These are phyloP conservation scores for Craspedostauros australis DNA, from an alignment of 108 stramenopile genomes.

Conservation along the genomic window DNA sequence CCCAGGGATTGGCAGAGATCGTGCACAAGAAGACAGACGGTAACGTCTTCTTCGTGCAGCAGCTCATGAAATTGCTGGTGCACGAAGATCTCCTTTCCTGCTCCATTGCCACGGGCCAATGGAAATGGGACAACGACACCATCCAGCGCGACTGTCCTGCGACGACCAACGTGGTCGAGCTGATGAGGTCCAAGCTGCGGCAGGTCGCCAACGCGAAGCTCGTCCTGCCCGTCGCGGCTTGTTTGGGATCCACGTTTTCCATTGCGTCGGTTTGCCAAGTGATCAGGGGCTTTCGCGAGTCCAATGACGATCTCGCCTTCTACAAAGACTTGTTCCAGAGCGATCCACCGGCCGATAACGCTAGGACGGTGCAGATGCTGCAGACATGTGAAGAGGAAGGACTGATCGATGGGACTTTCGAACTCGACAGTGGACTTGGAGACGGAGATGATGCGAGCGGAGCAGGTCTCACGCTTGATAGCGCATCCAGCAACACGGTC, in stretches of 20 bases:
- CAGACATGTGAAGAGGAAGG: too few relatives aligned
- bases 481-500: too few relatives aligned
- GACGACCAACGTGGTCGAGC: not conserved
- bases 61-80: not conserved
- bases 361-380: too few relatives aligned
- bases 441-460: too few relatives aligned
- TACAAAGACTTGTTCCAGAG: too few relatives aligned
- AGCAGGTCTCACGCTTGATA: too few relatives aligned
- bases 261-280: too few relatives aligned
- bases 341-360: too few relatives aligned
- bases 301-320: too few relatives aligned
- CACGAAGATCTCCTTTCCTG: not conserved
- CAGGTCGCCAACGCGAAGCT: not conserved
- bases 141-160: not conserved
- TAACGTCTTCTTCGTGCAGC: conserved; percentile 1
- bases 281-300: too few relatives aligned
- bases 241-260: conserved; percentile 12
- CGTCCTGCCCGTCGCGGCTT: conserved; percentile 8
- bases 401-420: too few relatives aligned
- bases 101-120: not conserved
- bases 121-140: not conserved
- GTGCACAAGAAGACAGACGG: not conserved
- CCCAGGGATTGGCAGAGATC: conserved; percentile 2
- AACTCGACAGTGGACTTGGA: too few relatives aligned
- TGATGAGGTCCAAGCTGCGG: not conserved